These are phyloP conservation scores for Liquidambar formosana DNA, from an alignment of 164 flowering plant species.

Conservation along the genomic window DNA sequence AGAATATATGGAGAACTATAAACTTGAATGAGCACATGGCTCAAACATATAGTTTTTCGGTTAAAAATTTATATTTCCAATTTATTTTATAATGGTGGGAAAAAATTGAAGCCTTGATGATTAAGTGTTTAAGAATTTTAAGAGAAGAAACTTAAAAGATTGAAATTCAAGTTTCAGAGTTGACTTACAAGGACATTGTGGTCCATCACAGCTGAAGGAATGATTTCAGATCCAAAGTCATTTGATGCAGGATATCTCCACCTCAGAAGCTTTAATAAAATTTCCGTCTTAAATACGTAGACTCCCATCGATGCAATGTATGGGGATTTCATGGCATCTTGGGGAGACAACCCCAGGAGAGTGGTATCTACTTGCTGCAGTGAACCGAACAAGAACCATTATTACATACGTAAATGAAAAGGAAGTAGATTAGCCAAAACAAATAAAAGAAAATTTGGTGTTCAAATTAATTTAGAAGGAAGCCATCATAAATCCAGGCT, in stretches of 20 bases:
- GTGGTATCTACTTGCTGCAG: constrained; percentile 83
- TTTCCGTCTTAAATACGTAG: constrained; percentile 77
- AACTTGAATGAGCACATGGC: no score
- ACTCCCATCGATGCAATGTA: constrained; percentile 99
- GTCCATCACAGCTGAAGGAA: constrained; percentile 80
- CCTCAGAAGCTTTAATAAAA: constrained; percentile 66
- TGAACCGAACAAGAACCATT: constrained; percentile 3
- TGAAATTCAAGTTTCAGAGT: neutral
- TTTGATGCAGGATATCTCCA: constrained; percentile 82
- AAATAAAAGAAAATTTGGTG: no score
- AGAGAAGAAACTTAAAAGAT: neutral
- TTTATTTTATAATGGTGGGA: neutral
- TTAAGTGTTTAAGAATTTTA: no score
- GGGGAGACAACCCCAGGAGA: constrained; percentile 62
- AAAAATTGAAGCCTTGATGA: neutral
- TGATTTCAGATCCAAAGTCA: constrained; percentile 97
- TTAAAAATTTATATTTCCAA: neutral
- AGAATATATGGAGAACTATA: no score
- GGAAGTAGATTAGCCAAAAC: neutral
- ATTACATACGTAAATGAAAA: constrained; percentile 1
- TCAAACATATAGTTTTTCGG: neutral
- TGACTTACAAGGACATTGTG: constrained; percentile 67
- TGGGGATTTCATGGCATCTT: constrained; percentile 64
- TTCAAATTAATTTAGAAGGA: no score
- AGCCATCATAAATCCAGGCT: no score